Base-by-base conservation (phyloP, 2,329 filamentous ascomycete species). In the Stachybotrys echinatus region DNA sequence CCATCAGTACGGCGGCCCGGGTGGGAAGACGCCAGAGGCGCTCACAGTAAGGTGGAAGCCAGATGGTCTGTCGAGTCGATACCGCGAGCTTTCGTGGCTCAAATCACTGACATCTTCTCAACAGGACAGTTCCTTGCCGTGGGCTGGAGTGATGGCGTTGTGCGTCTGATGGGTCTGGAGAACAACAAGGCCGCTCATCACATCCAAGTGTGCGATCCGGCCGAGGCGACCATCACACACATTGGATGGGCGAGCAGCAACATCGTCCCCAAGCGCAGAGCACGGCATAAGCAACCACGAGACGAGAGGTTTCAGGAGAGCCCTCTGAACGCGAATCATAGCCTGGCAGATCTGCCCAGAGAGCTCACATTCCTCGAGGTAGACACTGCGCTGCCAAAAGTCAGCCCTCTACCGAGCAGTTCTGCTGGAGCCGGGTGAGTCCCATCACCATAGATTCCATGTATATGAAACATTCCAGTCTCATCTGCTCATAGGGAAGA, bases 131-230 rank as follows among this genome's bases (percentile, higher is more conserved):
- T 89, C 40, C 77, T 96, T 49, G 90, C 90, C 14, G 82, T 94
- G 14, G 89, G 84, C 43, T 95, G 89, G 84, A 89, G 81, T 57
- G 89, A 95, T 71, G 88, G 88, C 23, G 80, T 81, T 6, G 81
- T 94, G 19, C 84, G 89, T 51, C 71, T 95, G 34, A 80, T 92
- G 65, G 88, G 87, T 52, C 72, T 90, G 20, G 90, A 94, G 65
- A 92, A 83, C 58, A 88, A 84, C 65, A 95, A 92, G 68, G 81
- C 87, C 12, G 83, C 91, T 19, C 87, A 94, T 65, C 82, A 87
- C 60, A 85, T 89, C 60, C 69, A 69, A 17, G 70, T 84, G 49
- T 75, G 71, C 59, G 73, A 73, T 45, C 68, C 66, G 39, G 59
- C 61, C 53, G 68, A 68, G 42, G 64, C 64, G 42, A 70, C 57